These are phyloP conservation scores for Leptographium lundbergii DNA, from an alignment of 2,329 filamentous ascomycete species.

Conservation along the genomic window DNA sequence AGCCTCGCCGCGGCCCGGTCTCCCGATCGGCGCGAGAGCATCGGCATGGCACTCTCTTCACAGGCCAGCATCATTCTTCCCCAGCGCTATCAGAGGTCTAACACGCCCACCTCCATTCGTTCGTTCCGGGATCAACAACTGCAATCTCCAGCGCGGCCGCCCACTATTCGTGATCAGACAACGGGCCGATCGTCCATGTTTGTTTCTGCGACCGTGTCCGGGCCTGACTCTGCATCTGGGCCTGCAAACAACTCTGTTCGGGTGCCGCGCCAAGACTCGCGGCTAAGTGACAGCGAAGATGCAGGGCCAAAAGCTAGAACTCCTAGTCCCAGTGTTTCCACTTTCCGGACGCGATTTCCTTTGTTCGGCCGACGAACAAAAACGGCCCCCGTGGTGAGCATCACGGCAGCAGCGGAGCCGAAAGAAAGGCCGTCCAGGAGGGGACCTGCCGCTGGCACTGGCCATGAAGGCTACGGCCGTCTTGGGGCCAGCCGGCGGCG, in stretches of 20 bases:
- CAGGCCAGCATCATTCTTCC: constrained; percentile 6
- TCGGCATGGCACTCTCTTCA: neutral
- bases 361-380: constrained; percentile 67
- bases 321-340: constrained; percentile 43
- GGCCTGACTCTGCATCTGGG: neutral
- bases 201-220: neutral
- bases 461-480: constrained; percentile 74
- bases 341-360: constrained; percentile 55
- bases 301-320: constrained; percentile 22
- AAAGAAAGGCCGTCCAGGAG: constrained; percentile 50
- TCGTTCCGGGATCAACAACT: neutral
- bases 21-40: constrained; percentile 33
- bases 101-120: neutral
- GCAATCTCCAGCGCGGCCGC: neutral
- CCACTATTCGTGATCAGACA: neutral
- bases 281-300: neutral
- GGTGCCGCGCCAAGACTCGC: neutral
- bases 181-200: neutral
- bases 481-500: constrained; percentile 49
- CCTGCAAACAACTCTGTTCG: neutral
- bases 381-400: constrained; percentile 29
- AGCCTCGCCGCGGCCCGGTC: constrained; percentile 41
- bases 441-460: constrained; percentile 83
- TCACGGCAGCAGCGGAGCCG: constrained; percentile 33
- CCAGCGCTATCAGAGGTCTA: neutral